Percentiles rank a stretch among this genome's conserved stretches.
Evolutionary conservation across 768 basidiomycete species (phyloP).

Genomic region (Pisolithus tinctorius): DNA sequence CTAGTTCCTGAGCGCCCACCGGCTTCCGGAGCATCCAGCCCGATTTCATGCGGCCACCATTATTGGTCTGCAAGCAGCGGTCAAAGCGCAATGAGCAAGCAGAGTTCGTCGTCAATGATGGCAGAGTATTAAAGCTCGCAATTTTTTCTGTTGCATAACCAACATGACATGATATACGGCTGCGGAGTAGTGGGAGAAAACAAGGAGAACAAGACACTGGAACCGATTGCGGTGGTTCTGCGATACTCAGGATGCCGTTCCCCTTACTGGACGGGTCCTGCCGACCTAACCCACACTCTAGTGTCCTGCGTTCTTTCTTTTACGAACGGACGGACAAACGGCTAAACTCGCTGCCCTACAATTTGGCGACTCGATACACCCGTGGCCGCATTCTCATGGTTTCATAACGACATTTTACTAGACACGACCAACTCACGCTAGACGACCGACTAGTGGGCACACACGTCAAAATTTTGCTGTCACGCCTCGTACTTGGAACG

Average conservation of each 20-base stretch:
- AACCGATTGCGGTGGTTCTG: too few species aligned
- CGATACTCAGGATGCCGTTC: too few species aligned
- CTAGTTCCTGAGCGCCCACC: neutral
- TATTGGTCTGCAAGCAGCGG: conserved; percentile 12
- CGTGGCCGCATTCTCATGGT: neutral
- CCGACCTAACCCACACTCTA: too few species aligned
- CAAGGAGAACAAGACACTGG: too few species aligned
- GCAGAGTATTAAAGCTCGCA: neutral
- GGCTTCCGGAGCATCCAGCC: neutral
- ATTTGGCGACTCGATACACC: neutral
- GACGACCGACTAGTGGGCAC: neutral
- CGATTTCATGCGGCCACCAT: conserved; percentile 8
- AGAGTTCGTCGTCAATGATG: conserved; percentile 1
- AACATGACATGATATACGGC: neutral
- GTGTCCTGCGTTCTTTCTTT: too few species aligned
- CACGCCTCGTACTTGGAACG: too few species aligned
- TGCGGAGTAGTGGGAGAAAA: too few species aligned
- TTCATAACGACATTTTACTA: neutral
- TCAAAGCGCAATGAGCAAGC: conserved; percentile 1
- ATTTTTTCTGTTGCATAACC: neutral
- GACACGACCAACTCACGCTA: neutral
- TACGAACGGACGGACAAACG: neutral
- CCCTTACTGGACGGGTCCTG: too few species aligned
- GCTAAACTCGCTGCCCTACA: neutral
- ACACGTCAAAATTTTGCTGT: neutral